Evolutionary conservation across 108 stramenopile genomes (phyloP), one percentile per base, ranked within the genome.

Genomic region (Ochromonas danica): DNA sequence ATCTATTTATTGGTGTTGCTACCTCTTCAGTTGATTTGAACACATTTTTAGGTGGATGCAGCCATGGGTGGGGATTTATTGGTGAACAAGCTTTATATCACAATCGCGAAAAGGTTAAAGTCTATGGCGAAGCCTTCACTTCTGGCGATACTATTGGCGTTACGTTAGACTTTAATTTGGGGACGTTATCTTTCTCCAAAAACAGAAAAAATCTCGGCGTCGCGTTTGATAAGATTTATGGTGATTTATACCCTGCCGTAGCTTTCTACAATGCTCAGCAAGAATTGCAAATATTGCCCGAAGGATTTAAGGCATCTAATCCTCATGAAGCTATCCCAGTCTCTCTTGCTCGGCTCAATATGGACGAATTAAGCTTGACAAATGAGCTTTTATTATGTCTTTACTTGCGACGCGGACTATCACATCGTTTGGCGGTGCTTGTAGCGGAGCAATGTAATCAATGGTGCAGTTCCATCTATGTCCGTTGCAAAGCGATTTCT

Each of bases 21-120:
- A 94, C 95, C 28, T 80, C 93, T 27, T 88, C 89, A 62, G 94
- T 91, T 1, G 94, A 89, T 77, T 84, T 90, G 62, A 86, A 89
- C 39, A 94, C 95, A 0, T 98, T 96, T 83, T 89, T 98, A 38
- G 97, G 97, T 6, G 97, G 97, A n/a, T 95, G 95, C 80, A 94
- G 93, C 62, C 82, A 92, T 62, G 95, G 95, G 2, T 98, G 97
- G 97, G 97, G 97, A 39, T 90, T 93, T 82, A 98, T 98, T 65
- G 97, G 95, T 1, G 96, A 96, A 25, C 92, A 94, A 83, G 95
- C 97, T 14, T 86, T 98, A 30, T 98, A 96, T 89, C 95, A 98
- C 81, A 91, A 92, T 51, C 86, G 94, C 62, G 78, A 87, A 28
- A 93, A 93, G 77, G 45, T 83, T 40, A 87, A 75, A 60, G 31